Evolutionary conservation across 306 rosid species (phyloP).

Genomic region (Canavalia gladiata): DNA sequence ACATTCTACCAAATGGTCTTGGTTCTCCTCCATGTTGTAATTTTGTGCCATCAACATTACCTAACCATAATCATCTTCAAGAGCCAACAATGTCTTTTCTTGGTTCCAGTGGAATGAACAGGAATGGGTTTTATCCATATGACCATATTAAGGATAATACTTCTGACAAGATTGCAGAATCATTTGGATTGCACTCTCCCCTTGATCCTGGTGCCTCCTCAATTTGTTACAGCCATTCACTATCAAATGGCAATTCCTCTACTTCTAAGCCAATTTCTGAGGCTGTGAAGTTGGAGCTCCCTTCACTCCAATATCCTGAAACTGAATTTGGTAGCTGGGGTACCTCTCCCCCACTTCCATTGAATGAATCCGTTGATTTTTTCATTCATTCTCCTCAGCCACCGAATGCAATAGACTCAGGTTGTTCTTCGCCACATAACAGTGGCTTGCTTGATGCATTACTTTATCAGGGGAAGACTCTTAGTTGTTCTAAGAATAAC

Average conservation of each 20-base stretch:
- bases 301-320: conserved; percentile 99
- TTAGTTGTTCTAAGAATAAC: conserved; percentile 62
- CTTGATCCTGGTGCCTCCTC: conserved; percentile 66
- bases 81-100: conserved; percentile 66
- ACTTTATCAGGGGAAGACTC: conserved; percentile 64
- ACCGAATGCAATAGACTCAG: conserved; percentile 59
- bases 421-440: conserved; percentile 67
- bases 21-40: conserved; percentile 73
- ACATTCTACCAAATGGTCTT: conserved; percentile 63
- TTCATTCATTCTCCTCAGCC: conserved; percentile 70
- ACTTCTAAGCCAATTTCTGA: conserved; percentile 78
- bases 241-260: conserved; percentile 88
- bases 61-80: conserved; percentile 71
- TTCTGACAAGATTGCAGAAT: conserved; percentile 54
- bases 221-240: conserved; percentile 72
- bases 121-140: conserved; percentile 58
- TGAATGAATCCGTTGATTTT: conserved; percentile 73
- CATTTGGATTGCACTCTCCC: conserved; percentile 64
- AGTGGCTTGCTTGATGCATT: conserved; percentile 85
- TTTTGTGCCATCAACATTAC: conserved; percentile 59
- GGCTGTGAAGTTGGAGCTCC: conserved; percentile 98
- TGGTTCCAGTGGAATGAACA: conserved; percentile 56
- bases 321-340: conserved; percentile 82
- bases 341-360: conserved; percentile 64
- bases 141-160: conserved; percentile 61